Percentiles rank a stretch among this genome's conserved stretches.
Evolutionary conservation across 2,329 filamentous ascomycete species (phyloP).

Genomic region (Paraphaeosphaeria sporulosa): DNA sequence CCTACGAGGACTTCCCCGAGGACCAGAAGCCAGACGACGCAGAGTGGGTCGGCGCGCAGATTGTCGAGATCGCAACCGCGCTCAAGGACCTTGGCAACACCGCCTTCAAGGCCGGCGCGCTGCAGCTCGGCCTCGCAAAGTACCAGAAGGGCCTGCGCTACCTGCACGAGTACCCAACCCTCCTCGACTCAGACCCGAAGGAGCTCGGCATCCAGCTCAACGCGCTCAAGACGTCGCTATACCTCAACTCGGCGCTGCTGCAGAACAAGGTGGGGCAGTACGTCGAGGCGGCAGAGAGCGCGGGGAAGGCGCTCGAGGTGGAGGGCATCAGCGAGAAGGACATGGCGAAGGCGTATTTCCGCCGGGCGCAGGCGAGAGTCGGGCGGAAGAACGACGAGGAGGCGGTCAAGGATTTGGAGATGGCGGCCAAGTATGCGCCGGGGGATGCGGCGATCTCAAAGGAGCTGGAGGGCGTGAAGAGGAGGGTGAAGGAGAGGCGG

Average conservation of each 20-base stretch:
- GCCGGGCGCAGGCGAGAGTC: constrained; percentile 77
- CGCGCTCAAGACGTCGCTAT: constrained; percentile 80
- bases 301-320: constrained; percentile 75
- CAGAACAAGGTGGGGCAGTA: constrained; percentile 80
- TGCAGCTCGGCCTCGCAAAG: constrained; percentile 78
- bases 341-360: constrained; percentile 87
- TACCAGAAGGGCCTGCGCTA: constrained; percentile 95
- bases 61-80: constrained; percentile 80
- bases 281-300: constrained; percentile 73
- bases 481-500: constrained; percentile 72
- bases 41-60: constrained; percentile 70
- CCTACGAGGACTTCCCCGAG: constrained; percentile 95
- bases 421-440: constrained; percentile 61
- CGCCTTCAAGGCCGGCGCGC: constrained; percentile 83
- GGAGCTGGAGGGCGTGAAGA: constrained; percentile 81
- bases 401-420: constrained; percentile 61
- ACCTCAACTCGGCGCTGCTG: constrained; percentile 88
- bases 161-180: constrained; percentile 81
- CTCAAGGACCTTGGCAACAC: constrained; percentile 93
- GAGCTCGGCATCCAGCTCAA: constrained; percentile 73
- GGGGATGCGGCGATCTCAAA: constrained; percentile 76
- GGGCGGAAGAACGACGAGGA: constrained; percentile 84
- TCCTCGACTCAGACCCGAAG: constrained; percentile 71
- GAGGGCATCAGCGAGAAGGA: constrained; percentile 73
- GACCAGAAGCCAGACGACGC: constrained; percentile 68